Evolutionary conservation across 23 red algal genomes (phyloP).

Genomic region (Gracilaria caudata): DNA sequence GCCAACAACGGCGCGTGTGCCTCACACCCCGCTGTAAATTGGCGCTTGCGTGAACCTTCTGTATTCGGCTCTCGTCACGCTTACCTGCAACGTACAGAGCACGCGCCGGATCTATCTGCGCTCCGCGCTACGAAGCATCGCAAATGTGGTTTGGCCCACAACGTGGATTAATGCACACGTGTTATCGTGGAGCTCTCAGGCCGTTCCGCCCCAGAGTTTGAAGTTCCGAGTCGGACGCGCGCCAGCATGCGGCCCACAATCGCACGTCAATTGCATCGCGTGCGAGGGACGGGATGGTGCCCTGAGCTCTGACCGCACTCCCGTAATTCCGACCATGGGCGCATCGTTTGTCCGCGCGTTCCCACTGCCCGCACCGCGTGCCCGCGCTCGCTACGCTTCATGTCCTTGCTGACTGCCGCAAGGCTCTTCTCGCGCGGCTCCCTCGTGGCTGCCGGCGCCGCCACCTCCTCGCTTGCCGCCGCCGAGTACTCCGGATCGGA

Average conservation of each 20-base stretch:
- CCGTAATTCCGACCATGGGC: too few species aligned
- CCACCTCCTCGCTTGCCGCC: conserved; percentile 41
- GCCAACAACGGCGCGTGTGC: too few species aligned
- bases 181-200: background rate
- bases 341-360: background rate
- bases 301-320: too few species aligned
- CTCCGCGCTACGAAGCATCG: background rate
- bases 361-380: background rate
- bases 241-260: background rate
- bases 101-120: background rate
- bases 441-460: background rate
- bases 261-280: background rate
- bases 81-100: too few species aligned
- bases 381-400: background rate
- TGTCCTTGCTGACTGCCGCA: conserved; percentile 6
- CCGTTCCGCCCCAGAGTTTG: too few species aligned
- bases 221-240: too few species aligned
- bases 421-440: conserved; percentile 40
- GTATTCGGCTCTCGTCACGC: background rate
- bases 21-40: background rate
- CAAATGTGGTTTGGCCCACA: background rate
- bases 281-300: too few species aligned
- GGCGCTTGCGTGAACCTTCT: background rate
- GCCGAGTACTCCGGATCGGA: conserved; percentile 61
- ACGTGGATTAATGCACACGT: background rate